Base-by-base conservation (phyloP, 768 basidiomycete species). In the Rhodotorula babjevae region DNA sequence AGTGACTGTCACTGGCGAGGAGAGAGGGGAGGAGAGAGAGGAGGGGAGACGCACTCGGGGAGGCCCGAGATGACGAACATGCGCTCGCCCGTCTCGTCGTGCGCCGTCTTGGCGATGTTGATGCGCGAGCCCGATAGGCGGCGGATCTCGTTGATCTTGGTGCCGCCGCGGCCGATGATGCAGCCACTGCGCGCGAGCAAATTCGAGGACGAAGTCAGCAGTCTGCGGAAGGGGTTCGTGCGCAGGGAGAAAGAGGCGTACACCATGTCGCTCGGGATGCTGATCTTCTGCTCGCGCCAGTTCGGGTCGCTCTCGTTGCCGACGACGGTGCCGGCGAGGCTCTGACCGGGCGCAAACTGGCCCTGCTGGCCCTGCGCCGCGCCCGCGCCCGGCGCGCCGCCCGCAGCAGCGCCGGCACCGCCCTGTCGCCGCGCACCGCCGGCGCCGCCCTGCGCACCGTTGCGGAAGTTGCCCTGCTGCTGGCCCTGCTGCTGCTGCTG, bases 221-320 rank as follows among this genome's bases (percentile, higher is more conserved):
- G n/a, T n/a, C n/a, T n/a, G n/a, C n/a, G n/a, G n/a, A n/a, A n/a
- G n/a, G n/a, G n/a, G n/a, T n/a, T n/a, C n/a, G n/a, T n/a, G n/a
- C 12, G 33, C 75, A 76, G 79, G 81, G 81, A 76, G 82, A 18
- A 47, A 94, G 74, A 36, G 36, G 36, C 36, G 36, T 36, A 36
- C 36, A 99, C 96, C 96, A 99, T 99, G 84, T 99, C 96, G 75
- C 91, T 91, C 50, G 96, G 96, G 79, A 99, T 98, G 77, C 96
- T 95, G 77, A 99, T 98, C 82, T 95, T 97, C 83, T 99, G 96
- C 18, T 96, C 98, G 75, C 94, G 90, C 76, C 98, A 85, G 82
- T 94, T 94, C 61, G 90, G 82, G 76, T 81, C 81, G 66, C 78
- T 78, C 61, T 72, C 71, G 71, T 56, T 68, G 23, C 71, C 71